These are phyloP conservation scores for Calonectria multiphialidica DNA, from an alignment of 2,329 filamentous ascomycete species.

Conservation along the genomic window DNA sequence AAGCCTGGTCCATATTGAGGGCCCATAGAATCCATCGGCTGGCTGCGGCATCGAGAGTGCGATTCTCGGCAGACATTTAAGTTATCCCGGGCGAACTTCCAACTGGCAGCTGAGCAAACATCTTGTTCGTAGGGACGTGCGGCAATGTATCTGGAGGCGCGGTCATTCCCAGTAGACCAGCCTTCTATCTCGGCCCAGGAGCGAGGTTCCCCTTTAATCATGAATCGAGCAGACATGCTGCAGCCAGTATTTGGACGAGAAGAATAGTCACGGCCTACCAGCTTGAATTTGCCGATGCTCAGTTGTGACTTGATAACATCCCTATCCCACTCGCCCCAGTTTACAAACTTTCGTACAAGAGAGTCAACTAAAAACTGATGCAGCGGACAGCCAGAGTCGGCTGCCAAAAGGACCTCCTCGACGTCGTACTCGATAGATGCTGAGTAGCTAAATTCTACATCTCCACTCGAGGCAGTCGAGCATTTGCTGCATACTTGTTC, in stretches of 20 bases:
- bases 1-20: too few relatives aligned
- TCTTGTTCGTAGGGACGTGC: constrained; percentile 10
- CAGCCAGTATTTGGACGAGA: not conserved
- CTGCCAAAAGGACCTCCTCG: not conserved
- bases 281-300: not conserved
- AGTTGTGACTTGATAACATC: not conserved
- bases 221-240: not conserved
- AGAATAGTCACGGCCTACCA: accelerated
- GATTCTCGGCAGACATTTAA: not conserved
- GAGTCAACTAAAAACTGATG: not conserved
- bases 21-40: not conserved
- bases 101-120: not conserved
- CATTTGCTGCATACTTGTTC: not conserved
- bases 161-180: not conserved
- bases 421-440: not conserved
- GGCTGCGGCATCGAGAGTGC: not conserved
- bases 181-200: not conserved
- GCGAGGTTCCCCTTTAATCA: too few relatives aligned
- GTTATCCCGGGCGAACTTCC: not conserved
- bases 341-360: not conserved
- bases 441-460: not conserved
- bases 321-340: too few relatives aligned
- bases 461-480: not conserved
- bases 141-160: not conserved
- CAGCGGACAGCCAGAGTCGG: not conserved